Percentiles rank a stretch among this genome's conserved stretches.
Conservation (phyloP, 176 grass and related monocot species). For the Calamus simplicifolius region DNA sequence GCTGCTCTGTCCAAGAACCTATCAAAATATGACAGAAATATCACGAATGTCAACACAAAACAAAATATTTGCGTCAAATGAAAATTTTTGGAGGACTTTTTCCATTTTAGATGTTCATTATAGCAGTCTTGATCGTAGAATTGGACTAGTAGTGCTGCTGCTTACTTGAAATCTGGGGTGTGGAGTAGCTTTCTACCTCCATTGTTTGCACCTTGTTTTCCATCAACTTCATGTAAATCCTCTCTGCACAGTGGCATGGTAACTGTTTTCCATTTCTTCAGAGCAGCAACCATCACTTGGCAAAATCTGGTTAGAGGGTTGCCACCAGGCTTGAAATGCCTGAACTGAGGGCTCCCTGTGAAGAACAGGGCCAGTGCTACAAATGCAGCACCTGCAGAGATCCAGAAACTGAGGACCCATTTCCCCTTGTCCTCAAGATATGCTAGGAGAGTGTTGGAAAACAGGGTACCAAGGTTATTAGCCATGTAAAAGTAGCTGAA, state of each 20-base stretch:
- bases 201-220: neutral
- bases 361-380: neutral
- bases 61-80: too few relatives aligned
- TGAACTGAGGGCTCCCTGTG: neutral
- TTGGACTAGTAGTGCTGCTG: too few relatives aligned
- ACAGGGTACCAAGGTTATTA: constrained; percentile 3
- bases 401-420: constrained; percentile 11
- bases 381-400: neutral
- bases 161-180: constrained; percentile 3
- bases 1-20: constrained; percentile 18
- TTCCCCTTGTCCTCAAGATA: constrained; percentile 13
- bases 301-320: constrained; percentile 9
- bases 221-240: constrained; percentile 3
- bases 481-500: constrained; percentile 19
- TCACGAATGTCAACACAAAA: neutral
- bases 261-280: neutral
- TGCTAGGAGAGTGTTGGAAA: constrained; percentile 5
- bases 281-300: constrained; percentile 1
- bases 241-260: neutral
- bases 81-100: too few relatives aligned
- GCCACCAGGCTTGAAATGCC: constrained; percentile 8
- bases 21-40: neutral
- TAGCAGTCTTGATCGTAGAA: too few relatives aligned
- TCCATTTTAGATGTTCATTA: too few relatives aligned
- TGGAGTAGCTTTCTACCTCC: constrained; percentile 7